Percentiles rank a stretch among this genome's conserved stretches.
Evolutionary conservation across 805 yeast genomes (phyloP).

Genomic region (Saccharomycopsis schoenii): DNA sequence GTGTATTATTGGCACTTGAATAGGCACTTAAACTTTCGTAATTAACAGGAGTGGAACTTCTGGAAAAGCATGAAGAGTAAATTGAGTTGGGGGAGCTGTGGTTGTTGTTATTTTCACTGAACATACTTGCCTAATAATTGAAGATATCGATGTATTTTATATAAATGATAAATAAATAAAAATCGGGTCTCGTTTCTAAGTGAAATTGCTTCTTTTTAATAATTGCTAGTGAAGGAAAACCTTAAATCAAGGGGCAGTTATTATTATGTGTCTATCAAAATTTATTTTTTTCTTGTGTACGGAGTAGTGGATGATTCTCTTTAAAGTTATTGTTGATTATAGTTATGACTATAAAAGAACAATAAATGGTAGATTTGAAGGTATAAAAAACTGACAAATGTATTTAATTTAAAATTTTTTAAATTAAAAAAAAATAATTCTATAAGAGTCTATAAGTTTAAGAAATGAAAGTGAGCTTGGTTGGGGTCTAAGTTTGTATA

Average conservation of each 20-base stretch:
- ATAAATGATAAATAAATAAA: neutral
- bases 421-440: neutral
- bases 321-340: neutral
- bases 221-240: neutral
- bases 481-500: neutral
- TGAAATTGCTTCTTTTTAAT: neutral
- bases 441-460: neutral
- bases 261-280: neutral
- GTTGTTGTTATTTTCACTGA: neutral
- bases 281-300: neutral
- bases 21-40: conserved; percentile 7
- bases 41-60: conserved; percentile 13
- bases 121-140: neutral
- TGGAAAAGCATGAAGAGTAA: conserved; percentile 13
- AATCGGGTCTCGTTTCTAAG: neutral
- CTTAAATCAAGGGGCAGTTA: neutral
- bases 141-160: neutral
- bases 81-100: conserved; percentile 11
- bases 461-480: neutral
- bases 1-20: conserved; percentile 16
- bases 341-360: neutral
- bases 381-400: too few species aligned
- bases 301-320: neutral
- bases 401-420: neutral
- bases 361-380: neutral